phyloP scores from a whole-genome alignment of 768 basidiomycete species.

The Pholiota molesta region DNA sequence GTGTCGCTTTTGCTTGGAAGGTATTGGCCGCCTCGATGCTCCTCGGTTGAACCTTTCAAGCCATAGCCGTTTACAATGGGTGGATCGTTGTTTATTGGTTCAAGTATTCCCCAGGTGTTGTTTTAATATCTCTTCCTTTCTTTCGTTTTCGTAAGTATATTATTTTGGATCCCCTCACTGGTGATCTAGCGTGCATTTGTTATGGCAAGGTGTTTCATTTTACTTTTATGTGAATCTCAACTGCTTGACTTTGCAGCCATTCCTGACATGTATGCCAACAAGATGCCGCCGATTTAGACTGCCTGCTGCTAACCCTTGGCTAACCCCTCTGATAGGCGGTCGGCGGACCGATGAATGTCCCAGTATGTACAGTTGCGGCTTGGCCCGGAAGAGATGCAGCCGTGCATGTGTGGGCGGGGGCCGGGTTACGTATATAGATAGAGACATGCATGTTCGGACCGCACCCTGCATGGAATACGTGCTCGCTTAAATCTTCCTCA shows the following conservation, averaged over 20 bases:
- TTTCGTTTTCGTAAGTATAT: slow-evolving; percentile 28
- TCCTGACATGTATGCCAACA: not conserved
- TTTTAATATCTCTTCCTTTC: slow-evolving; percentile 15
- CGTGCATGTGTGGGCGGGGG: no score
- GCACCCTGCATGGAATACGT: no score
- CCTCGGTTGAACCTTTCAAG: slow-evolving; percentile 13
- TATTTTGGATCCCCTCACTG: slow-evolving; percentile 8
- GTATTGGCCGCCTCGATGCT: slow-evolving; percentile 26
- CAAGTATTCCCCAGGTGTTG: slow-evolving; percentile 26
- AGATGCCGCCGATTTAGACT: no score
- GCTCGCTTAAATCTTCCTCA: not conserved
- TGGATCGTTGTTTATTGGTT: slow-evolving; percentile 20
- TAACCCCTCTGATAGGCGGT: no score
- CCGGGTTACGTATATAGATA: no score
- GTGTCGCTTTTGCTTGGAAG: slow-evolving; percentile 16
- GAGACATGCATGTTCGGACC: no score
- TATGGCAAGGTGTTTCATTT: slow-evolving; percentile 14
- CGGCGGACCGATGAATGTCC: no score
- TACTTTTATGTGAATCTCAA: slow-evolving; percentile 1
- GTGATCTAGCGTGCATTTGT: slow-evolving; percentile 5
- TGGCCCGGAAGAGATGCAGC: no score
- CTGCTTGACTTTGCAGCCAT: not conserved
- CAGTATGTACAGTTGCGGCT: no score
- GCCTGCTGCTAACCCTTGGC: no score
- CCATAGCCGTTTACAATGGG: slow-evolving; percentile 21